Conservation (phyloP, 2,329 filamentous ascomycete genomes). For the Phoma sp. region DNA sequence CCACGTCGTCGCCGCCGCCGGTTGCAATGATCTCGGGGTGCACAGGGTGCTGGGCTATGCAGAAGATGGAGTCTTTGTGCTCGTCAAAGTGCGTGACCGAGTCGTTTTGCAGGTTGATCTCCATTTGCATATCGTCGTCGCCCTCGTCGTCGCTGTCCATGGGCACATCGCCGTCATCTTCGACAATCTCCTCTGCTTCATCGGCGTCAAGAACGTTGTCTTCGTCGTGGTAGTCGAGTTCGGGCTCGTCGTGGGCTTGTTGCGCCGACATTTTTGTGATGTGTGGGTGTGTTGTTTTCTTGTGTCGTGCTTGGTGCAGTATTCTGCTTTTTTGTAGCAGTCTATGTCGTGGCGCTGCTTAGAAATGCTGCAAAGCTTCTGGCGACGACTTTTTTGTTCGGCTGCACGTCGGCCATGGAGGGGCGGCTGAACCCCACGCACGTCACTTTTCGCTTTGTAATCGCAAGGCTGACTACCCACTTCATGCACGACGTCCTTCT, state of each 20-base stretch:
- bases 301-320: background rate
- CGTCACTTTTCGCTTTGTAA: constrained; percentile 39
- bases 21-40: constrained; percentile 82
- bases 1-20: constrained; percentile 84
- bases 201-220: constrained; percentile 77
- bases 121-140: constrained; percentile 63
- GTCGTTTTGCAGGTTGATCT: constrained; percentile 88
- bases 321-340: background rate
- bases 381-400: constrained; percentile 44
- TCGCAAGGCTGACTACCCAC: constrained; percentile 3
- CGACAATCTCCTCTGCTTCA: constrained; percentile 79
- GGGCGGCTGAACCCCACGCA: constrained; percentile 35
- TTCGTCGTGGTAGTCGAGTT: constrained; percentile 63
- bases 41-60: constrained; percentile 89
- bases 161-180: constrained; percentile 71
- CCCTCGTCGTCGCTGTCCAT: constrained; percentile 80
- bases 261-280: constrained; percentile 35
- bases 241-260: constrained; percentile 40
- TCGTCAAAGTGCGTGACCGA: constrained; percentile 89
- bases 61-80: constrained; percentile 91
- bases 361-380: constrained; percentile 42
- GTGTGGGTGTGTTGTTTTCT: background rate
- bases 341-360: constrained; percentile 36
- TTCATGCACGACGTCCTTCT: too few relatives aligned
- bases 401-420: constrained; percentile 29